Evolutionary conservation across 2,329 filamentous ascomycete genomes (phyloP).

Genomic region (Neocatenulostroma microsporum): DNA sequence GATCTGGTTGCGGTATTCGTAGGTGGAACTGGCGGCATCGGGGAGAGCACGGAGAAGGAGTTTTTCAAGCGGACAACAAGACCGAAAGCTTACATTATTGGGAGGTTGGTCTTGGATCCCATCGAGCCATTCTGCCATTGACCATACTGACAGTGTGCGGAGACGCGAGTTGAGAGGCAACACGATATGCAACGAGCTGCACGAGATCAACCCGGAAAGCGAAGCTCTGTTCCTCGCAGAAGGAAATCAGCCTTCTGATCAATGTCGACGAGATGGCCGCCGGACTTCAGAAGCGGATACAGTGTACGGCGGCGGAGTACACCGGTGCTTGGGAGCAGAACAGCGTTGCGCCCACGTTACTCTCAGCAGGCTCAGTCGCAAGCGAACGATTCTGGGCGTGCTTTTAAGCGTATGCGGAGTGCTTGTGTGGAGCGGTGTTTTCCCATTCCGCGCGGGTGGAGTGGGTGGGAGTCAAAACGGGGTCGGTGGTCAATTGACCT

Average conservation of each 20-base stretch:
- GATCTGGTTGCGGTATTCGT: conserved; percentile 33
- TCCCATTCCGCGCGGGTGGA: too few species aligned
- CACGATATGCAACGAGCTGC: conserved; percentile 31
- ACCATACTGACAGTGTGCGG: conserved; percentile 2
- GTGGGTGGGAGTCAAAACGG: too few species aligned
- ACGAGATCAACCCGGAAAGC: conserved; percentile 32
- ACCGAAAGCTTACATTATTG: conserved; percentile 38
- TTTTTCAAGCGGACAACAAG: conserved; percentile 33
- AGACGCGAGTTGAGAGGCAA: conserved; percentile 33
- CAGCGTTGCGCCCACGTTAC: too few species aligned
- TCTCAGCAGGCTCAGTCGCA: too few species aligned
- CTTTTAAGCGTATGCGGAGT: too few species aligned
- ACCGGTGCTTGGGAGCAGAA: too few species aligned
- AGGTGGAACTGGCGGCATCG: conserved; percentile 39
- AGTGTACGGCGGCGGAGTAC: too few species aligned
- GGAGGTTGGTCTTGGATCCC: conserved; percentile 25
- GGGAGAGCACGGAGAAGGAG: conserved; percentile 37
- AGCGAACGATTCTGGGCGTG: too few species aligned
- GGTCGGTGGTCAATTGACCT: too few species aligned
- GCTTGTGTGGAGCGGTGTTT: too few species aligned
- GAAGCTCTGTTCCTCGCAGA: conserved; percentile 35
- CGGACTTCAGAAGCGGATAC: conserved; percentile 44
- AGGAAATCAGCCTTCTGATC: conserved; percentile 34
- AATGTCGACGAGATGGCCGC: conserved; percentile 38
- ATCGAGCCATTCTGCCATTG: not conserved